These are phyloP conservation scores for Incumbomyces lentus DNA, from an alignment of 2,329 filamentous ascomycete species.

Conservation along the genomic window DNA sequence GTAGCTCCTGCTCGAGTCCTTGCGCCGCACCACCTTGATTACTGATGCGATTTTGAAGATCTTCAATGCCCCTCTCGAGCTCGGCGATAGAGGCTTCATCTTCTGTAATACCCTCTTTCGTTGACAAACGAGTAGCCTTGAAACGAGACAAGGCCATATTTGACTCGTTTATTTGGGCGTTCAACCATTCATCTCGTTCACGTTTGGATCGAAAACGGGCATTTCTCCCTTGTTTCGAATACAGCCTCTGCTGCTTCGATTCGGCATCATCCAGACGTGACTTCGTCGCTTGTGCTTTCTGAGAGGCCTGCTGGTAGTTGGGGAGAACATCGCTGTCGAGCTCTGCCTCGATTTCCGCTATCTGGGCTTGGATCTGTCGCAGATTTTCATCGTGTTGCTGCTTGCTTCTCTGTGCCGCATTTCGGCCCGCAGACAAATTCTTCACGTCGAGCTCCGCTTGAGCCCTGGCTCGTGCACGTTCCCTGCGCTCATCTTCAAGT, in stretches of 20 bases:
- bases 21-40: constrained; percentile 67
- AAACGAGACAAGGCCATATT: constrained; percentile 66
- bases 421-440: constrained; percentile 70
- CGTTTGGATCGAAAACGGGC: constrained; percentile 79
- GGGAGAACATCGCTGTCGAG: constrained; percentile 61
- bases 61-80: constrained; percentile 62
- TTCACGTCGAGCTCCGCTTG: constrained; percentile 81
- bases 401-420: constrained; percentile 62
- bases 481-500: constrained; percentile 79
- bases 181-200: constrained; percentile 76
- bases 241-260: constrained; percentile 63
- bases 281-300: constrained; percentile 60
- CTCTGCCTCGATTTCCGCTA: constrained; percentile 65
- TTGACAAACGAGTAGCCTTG: constrained; percentile 74
- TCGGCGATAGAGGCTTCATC: constrained; percentile 61
- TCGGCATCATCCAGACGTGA: constrained; percentile 67
- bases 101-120: constrained; percentile 67
- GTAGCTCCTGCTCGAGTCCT: constrained; percentile 61
- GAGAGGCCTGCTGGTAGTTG: constrained; percentile 61
- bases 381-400: constrained; percentile 62
- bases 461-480: constrained; percentile 67
- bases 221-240: constrained; percentile 84
- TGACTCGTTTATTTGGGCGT: constrained; percentile 68
- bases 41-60: constrained; percentile 62
- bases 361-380: constrained; percentile 60